phyloP scores from a whole-genome alignment of 306 rosid genomes.

The Spatholobus suberectus region DNA sequence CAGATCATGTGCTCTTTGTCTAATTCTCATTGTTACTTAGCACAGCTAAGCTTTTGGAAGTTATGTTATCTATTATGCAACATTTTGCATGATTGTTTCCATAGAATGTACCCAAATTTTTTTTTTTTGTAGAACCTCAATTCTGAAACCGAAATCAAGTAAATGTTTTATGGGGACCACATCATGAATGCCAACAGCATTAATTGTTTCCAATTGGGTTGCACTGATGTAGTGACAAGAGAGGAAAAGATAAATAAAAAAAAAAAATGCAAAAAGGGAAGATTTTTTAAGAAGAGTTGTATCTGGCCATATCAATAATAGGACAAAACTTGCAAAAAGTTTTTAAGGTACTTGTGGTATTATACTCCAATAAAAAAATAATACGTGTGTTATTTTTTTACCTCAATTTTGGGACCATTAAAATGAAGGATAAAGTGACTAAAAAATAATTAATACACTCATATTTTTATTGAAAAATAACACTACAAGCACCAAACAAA shows the following conservation, averaged over 20 bases:
- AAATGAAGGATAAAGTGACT: background rate
- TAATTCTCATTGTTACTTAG: constrained; percentile 4
- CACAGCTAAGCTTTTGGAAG: constrained; percentile 36
- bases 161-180: constrained; percentile 45
- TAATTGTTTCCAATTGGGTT: constrained; percentile 46
- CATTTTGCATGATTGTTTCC: constrained; percentile 24
- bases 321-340: background rate
- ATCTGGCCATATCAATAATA: constrained; percentile 29
- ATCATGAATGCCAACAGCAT: constrained; percentile 49
- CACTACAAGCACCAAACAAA: background rate
- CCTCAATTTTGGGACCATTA: background rate
- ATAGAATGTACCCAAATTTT: background rate
- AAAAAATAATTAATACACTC: background rate
- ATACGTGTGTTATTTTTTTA: background rate
- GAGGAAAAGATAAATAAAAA: constrained; percentile 28
- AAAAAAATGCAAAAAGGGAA: background rate
- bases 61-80: constrained; percentile 7
- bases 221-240: constrained; percentile 42
- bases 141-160: constrained; percentile 32
- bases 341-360: background rate
- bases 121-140: background rate
- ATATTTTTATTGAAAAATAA: background rate
- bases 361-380: background rate
- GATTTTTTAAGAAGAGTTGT: constrained; percentile 27
- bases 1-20: background rate